A percentile compares a stretch with the other conserved stretches of the same genome.
phyloP scores from a whole-genome alignment of 345 rosid species.

The Odontarrhena argentea region DNA sequence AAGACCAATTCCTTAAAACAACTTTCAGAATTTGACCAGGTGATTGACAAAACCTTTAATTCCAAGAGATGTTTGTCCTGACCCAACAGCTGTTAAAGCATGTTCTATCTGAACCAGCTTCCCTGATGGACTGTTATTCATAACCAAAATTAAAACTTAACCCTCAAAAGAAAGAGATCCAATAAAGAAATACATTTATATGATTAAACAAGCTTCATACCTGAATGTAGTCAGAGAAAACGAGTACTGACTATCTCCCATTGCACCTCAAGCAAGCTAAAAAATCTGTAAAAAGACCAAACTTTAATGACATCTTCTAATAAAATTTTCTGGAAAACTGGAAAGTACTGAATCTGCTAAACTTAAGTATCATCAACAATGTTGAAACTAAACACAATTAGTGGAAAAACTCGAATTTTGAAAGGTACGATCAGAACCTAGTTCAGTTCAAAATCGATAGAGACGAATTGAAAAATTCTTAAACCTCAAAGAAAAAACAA shows the following conservation, averaged over 20 bases:
- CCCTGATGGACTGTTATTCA: constrained; percentile 73
- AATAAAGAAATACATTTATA: not conserved
- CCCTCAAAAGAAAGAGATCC: not conserved
- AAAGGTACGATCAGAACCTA: too few relatives aligned
- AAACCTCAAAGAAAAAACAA: too few relatives aligned
- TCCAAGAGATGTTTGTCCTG: constrained; percentile 94
- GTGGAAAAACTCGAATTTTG: too few relatives aligned
- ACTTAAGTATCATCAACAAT: not conserved
- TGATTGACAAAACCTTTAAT: constrained; percentile 62
- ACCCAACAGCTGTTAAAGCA: constrained; percentile 90
- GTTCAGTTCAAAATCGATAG: too few relatives aligned
- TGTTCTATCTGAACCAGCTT: constrained; percentile 99
- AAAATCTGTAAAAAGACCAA: constrained; percentile 3
- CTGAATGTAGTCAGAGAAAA: constrained; percentile 97
- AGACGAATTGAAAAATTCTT: too few relatives aligned
- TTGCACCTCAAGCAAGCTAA: constrained; percentile 34
- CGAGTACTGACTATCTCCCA: constrained; percentile 98
- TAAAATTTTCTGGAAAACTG: not conserved
- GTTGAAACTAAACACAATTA: too few relatives aligned
- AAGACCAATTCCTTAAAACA: not conserved
- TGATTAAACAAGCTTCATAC: constrained; percentile 33
- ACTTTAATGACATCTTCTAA: not conserved
- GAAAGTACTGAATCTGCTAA: constrained; percentile 18
- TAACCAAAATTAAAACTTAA: constrained; percentile 17
- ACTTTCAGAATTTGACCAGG: not conserved